Evolutionary conservation across 371 early-diverging fungal species (phyloP), one percentile per base, ranked within the genome.

Genomic region (Capillidium rhysosporum): DNA sequence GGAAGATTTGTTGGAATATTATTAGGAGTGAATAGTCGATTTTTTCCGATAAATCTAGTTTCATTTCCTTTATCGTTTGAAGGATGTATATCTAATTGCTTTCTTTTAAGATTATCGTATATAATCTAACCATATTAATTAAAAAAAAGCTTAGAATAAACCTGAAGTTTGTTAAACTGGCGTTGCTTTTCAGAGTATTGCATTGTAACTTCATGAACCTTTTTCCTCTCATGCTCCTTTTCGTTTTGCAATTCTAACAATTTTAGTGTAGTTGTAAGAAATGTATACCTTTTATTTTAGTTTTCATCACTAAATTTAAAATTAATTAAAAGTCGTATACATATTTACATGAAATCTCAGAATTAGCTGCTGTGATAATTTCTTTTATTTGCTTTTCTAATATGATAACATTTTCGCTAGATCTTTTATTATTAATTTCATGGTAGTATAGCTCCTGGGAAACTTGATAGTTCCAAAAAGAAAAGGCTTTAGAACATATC

Each of bases 391-490:
- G 21, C 25, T 47, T 20, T 12, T 29, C 16, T 1, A 30, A 5
- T 14, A 47, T 5, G 7, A 14, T 18, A 1, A 10, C 9, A 2
- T 29, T 47, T 10, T 47, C 48, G 20, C 12, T n/a, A 3, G 29
- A 20, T 10, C 14, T 30, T 30, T 47, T 20, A 29, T 8, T n/a
- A 2, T 29, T 8, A 2, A 47, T 14, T 20, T 47, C 48, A 29
- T 47, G 48, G 25, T 16, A 47, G 25, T 47, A 47, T 29, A 47
- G 1, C 18, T 47, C 48, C 29, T 47, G 48, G 10, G 48, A 29
- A 12, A 29, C 25, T 47, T 47, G 48, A 47, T 47, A 47, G 18
- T 47, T 47, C 48, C 48, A 47, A 47, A 47, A 47, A 10, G 48
- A 20, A 26, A 47, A 25, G 2, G 25, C 48, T 47, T 47, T 47